phyloP scores from a whole-genome alignment of 768 basidiomycete species.

The Pulveroboletus sp. region DNA sequence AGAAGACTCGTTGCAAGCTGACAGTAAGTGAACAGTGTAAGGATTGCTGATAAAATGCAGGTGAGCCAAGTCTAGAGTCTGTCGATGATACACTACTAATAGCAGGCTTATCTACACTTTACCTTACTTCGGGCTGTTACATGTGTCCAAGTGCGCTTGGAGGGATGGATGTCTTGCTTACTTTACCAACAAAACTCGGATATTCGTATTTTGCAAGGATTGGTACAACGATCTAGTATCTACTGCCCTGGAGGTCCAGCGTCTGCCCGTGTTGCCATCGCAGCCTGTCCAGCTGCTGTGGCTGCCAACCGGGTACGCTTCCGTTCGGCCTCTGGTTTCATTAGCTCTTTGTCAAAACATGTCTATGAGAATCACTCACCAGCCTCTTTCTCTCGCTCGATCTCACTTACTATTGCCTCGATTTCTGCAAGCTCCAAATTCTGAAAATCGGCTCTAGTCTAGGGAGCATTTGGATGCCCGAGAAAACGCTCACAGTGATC shows the following conservation, averaged over 20 bases:
- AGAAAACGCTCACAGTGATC: slow-evolving; percentile 62
- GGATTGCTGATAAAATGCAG: too few species aligned
- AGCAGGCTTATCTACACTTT: too few species aligned
- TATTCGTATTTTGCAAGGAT: too few species aligned
- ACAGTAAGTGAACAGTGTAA: too few species aligned
- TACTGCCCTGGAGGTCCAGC: slow-evolving; percentile 37
- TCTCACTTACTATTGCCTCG: slow-evolving; percentile 86
- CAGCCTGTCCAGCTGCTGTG: slow-evolving; percentile 87
- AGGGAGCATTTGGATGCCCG: not conserved
- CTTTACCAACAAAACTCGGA: too few species aligned
- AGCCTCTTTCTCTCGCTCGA: slow-evolving; percentile 97
- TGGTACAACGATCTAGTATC: slow-evolving; percentile 8
- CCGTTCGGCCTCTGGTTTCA: slow-evolving; percentile 77
- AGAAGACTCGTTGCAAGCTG: too few species aligned
- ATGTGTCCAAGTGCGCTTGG: too few species aligned
- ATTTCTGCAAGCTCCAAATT: slow-evolving; percentile 86
- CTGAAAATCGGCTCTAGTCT: slow-evolving; percentile 38
- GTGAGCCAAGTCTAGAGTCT: too few species aligned
- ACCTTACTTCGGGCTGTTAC: too few species aligned
- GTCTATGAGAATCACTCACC: slow-evolving; percentile 46
- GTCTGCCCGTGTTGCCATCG: slow-evolving; percentile 66
- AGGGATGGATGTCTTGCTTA: too few species aligned
- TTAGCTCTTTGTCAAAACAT: not conserved
- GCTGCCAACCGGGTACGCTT: slow-evolving; percentile 89
- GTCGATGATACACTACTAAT: too few species aligned